A percentile compares a stretch with the other conserved stretches of the same genome.
These are phyloP conservation scores for Hericium rajendrae DNA, from an alignment of 768 basidiomycete species.

Conservation along the genomic window DNA sequence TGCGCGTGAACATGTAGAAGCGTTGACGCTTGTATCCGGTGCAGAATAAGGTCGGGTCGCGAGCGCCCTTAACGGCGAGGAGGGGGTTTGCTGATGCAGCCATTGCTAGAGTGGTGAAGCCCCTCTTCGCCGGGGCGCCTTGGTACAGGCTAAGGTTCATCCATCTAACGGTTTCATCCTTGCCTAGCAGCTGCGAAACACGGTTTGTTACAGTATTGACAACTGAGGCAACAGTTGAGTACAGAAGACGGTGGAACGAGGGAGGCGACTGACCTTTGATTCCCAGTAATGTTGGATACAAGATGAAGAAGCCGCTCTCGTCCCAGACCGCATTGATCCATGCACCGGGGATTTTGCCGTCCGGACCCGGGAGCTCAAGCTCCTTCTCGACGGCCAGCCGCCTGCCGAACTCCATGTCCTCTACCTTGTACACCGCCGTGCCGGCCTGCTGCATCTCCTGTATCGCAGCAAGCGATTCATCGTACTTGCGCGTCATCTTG, in stretches of 20 bases:
- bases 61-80: constrained; percentile 69
- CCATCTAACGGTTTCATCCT: constrained; percentile 89
- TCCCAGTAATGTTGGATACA: constrained; percentile 90
- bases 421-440: constrained; percentile 82
- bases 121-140: constrained; percentile 85
- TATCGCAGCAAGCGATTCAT: constrained; percentile 85
- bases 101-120: constrained; percentile 82
- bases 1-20: constrained; percentile 91
- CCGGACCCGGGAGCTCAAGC: constrained; percentile 72
- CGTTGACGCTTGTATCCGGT: constrained; percentile 88
- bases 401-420: constrained; percentile 99
- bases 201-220: constrained; percentile 94
- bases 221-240: constrained; percentile 35
- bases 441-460: constrained; percentile 99
- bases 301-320: constrained; percentile 88
- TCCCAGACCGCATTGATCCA: constrained; percentile 96
- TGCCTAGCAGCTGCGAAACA: constrained; percentile 79
- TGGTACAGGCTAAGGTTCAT: constrained; percentile 86
- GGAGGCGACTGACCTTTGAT: constrained; percentile 64
- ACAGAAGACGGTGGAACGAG: neutral
- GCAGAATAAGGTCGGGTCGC: constrained; percentile 89
- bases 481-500: constrained; percentile 87
- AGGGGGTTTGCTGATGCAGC: constrained; percentile 94
- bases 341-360: constrained; percentile 60
- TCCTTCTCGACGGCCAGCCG: constrained; percentile 90